phyloP scores from a whole-genome alignment of 306 rosid species.

The Cicer chorassanicum region DNA sequence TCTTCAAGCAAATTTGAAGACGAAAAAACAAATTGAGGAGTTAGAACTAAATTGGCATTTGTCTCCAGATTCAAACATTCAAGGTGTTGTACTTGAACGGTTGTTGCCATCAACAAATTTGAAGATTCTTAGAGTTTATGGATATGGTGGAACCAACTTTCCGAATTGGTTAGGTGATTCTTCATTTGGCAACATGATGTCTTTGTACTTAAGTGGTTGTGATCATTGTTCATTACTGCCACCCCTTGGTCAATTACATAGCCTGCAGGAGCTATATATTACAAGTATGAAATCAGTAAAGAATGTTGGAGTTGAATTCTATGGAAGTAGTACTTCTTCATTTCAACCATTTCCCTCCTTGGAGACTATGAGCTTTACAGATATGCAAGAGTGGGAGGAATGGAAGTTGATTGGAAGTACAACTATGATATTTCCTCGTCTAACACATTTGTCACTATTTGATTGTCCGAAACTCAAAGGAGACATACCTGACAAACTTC shows the following conservation, averaged over 20 bases:
- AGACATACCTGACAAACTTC: background rate
- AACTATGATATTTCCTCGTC: background rate
- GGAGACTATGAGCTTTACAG: background rate
- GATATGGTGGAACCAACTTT: slow-evolving; percentile 26
- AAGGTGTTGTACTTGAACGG: slow-evolving; percentile 16
- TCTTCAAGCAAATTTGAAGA: slow-evolving; percentile 14
- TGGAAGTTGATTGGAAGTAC: background rate
- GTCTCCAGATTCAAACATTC: background rate
- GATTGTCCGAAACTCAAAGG: slow-evolving; percentile 1
- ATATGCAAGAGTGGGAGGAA: slow-evolving; percentile 36
- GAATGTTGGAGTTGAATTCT: background rate
- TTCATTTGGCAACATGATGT: slow-evolving; percentile 17
- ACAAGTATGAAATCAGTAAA: background rate
- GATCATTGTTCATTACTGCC: background rate
- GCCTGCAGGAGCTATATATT: background rate
- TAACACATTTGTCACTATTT: background rate
- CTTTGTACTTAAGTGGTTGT: background rate
- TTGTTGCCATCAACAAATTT: slow-evolving; percentile 6
- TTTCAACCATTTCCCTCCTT: slow-evolving; percentile 2
- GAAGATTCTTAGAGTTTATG: slow-evolving; percentile 9
- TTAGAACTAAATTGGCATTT: background rate
- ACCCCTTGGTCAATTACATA: slow-evolving; percentile 1
- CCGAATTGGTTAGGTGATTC: slow-evolving; percentile 1
- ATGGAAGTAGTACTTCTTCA: background rate
- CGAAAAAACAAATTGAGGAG: background rate